Evolutionary conservation across 2,329 filamentous ascomycete species (phyloP).

Genomic region (Herpotrichia juniperi): DNA sequence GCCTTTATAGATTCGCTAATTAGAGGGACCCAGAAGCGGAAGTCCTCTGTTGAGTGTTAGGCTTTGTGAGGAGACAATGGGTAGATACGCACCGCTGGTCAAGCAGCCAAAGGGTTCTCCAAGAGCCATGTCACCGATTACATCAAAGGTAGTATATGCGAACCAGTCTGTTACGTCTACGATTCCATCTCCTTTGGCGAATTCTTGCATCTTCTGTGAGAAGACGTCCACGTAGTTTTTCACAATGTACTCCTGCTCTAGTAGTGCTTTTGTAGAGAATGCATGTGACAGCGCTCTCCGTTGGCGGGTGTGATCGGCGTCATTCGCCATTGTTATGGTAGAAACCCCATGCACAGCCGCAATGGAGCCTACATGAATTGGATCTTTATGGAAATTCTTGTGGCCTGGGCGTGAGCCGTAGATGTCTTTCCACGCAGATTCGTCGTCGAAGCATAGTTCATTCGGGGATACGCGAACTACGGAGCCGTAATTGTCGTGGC

Average conservation of each 20-base stretch:
- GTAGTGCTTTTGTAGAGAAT: conserved; percentile 44
- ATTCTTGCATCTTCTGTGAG: conserved; percentile 37
- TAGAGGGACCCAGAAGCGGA: conserved; percentile 24
- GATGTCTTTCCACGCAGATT: conserved; percentile 29
- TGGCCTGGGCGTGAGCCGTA: conserved; percentile 24
- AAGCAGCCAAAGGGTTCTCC: conserved; percentile 20
- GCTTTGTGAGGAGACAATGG: background rate
- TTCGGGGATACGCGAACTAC: conserved; percentile 29
- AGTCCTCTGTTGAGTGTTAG: conserved; percentile 15
- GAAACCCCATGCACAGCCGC: conserved; percentile 19
- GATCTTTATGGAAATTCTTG: conserved; percentile 24
- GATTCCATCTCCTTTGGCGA: conserved; percentile 14
- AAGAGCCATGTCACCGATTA: conserved; percentile 11
- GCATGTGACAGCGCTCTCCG: conserved; percentile 37
- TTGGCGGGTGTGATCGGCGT: conserved; percentile 21
- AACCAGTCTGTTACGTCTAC: conserved; percentile 25
- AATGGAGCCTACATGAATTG: conserved; percentile 20
- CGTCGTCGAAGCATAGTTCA: conserved; percentile 25
- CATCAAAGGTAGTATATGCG: conserved; percentile 18
- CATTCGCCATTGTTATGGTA: conserved; percentile 25
- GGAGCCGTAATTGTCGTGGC: conserved; percentile 41
- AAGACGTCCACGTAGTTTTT: conserved; percentile 43
- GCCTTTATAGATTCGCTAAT: conserved; percentile 25
- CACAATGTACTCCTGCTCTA: conserved; percentile 40
- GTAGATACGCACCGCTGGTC: conserved; percentile 6